phyloP scores from a whole-genome alignment of 2,329 filamentous ascomycete species.

The Xylaria sp. region DNA sequence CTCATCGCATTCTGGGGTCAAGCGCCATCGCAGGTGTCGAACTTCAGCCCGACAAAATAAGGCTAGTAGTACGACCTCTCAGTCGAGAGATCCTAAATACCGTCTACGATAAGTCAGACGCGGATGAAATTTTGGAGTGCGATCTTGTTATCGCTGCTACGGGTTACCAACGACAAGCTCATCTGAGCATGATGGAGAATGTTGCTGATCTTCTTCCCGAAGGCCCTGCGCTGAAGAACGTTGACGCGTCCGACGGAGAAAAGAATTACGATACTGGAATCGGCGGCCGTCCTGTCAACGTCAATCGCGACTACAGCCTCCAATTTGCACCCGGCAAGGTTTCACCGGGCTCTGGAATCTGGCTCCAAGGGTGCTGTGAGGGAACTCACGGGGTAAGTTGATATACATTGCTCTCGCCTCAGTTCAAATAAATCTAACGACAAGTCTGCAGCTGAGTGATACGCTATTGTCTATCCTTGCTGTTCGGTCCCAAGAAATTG shows the following conservation, averaged over 20 bases:
- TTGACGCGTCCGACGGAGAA: constrained; percentile 27
- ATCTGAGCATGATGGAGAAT: constrained; percentile 78
- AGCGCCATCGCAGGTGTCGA: constrained; percentile 73
- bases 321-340: constrained; percentile 75
- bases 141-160: constrained; percentile 88
- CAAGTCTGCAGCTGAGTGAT: constrained; percentile 42
- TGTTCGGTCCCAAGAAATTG: constrained; percentile 44
- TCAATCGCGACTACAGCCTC: constrained; percentile 82
- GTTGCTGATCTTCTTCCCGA: constrained; percentile 73
- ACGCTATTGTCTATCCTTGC: constrained; percentile 45
- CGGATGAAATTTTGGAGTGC: constrained; percentile 73
- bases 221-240: constrained; percentile 34
- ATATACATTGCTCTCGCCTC: neutral
- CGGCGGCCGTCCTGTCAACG: constrained; percentile 61
- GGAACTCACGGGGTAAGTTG: constrained; percentile 85
- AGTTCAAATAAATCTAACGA: constrained; percentile 1
- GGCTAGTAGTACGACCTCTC: constrained; percentile 67
- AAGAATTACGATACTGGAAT: constrained; percentile 51
- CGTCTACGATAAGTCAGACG: constrained; percentile 41
- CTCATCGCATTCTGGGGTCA: constrained; percentile 79
- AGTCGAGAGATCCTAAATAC: constrained; percentile 9
- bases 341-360: constrained; percentile 79
- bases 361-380: constrained; percentile 95
- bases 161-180: constrained; percentile 81
- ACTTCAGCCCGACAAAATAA: constrained; percentile 60